Conservation (phyloP, 768 basidiomycete genomes). For the Rhizopogon rudus region DNA sequence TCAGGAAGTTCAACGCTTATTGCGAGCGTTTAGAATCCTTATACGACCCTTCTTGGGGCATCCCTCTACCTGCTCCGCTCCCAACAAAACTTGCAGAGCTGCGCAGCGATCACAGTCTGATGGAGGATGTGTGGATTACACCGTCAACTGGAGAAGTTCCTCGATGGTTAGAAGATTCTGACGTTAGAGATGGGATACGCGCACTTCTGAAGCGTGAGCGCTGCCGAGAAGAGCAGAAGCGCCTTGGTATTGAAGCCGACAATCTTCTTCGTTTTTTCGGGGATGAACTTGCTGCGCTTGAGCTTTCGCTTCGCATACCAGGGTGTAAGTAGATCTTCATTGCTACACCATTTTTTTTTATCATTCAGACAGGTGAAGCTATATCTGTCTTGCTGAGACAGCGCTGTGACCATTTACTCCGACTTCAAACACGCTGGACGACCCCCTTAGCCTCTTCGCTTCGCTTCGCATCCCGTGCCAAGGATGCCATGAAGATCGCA, state of each 20-base stretch:
- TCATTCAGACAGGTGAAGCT: background rate
- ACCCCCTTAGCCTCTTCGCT: constrained; percentile 8
- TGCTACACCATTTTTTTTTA: background rate
- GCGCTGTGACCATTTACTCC: constrained; percentile 6
- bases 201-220: constrained; percentile 21
- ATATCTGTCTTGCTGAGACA: constrained; percentile 1
- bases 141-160: constrained; percentile 10
- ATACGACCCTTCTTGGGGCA: background rate
- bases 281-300: constrained; percentile 21
- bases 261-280: constrained; percentile 33
- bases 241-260: constrained; percentile 24
- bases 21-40: background rate
- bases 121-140: constrained; percentile 35
- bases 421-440: constrained; percentile 13
- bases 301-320: constrained; percentile 8
- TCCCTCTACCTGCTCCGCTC: background rate
- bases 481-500: background rate
- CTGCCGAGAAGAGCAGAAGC: constrained; percentile 25
- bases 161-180: constrained; percentile 29
- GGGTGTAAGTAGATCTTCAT: constrained; percentile 5
- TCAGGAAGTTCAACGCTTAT: background rate
- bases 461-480: constrained; percentile 7
- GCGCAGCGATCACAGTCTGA: constrained; percentile 13
- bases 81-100: background rate
- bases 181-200: constrained; percentile 26